Base-by-base conservation (phyloP, 2,329 filamentous ascomycete genomes). In the Zasmidium cellare region DNA sequence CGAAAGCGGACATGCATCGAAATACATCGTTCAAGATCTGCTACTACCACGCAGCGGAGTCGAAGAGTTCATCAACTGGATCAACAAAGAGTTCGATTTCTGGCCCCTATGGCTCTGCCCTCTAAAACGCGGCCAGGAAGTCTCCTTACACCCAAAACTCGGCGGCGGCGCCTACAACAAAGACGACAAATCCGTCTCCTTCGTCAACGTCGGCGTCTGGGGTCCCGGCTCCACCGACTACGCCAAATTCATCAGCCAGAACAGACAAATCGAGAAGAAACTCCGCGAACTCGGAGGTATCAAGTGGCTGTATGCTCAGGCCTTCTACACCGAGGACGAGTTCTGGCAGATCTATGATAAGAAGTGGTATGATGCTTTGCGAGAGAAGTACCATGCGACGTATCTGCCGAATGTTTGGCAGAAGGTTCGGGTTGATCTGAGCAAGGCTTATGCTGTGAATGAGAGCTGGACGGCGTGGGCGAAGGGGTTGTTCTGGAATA, bases 271-370 rank as follows among this genome's bases (percentile, higher is more conserved):
- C 19, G 91, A 96, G 76, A 75, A 78, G 19, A 88, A 88, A 69
- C 82, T 92, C 3, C 78, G 79, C 49, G 80, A 85, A 63, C 81
- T 94, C 1, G 86, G 87, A 48, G 91, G 91, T 2, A 84, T 89
- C 78, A 96, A 96, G 77, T 94, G 90, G 88, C 78, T 96, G 12
- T 96, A 96, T 73, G 90, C 91, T 2, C 89, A 93, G 68, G 88
- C 90, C 0, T 96, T 92, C 76, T 94, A 94, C 72, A 81, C 83
- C n/a, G 83, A 56, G 19, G 76, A 81, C 0, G 84, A 89, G 69
- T 91, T 90, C 74, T 90, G 87, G 86, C 67, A 75, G 31, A 77
- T 86, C 52, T 90, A 90, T 71, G 79, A 84, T 50, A 74, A 77
- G 46, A 67, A 70, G 19, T 84, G 81, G 80, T 91, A 91, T 71